These are phyloP conservation scores for Cladophialophora yegresii DNA, from an alignment of 2,329 filamentous ascomycete species.

Conservation along the genomic window DNA sequence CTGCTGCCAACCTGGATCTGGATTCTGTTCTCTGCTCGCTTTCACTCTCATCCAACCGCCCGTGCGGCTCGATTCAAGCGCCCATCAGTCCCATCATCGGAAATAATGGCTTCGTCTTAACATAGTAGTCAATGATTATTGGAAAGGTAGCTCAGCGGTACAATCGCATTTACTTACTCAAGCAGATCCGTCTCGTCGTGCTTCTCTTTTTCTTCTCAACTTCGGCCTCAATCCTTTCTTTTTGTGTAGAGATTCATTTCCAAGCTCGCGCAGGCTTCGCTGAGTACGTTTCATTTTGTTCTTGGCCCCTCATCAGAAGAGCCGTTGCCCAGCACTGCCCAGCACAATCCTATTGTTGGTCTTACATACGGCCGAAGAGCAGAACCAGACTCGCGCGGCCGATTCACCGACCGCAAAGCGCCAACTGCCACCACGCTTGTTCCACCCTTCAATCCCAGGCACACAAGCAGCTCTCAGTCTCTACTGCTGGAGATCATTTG, in stretches of 20 bases:
- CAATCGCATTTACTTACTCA: constrained; percentile 18
- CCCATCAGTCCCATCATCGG: constrained; percentile 23
- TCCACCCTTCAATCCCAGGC: constrained; percentile 16
- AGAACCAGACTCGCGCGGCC: constrained; percentile 18
- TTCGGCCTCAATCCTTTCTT: constrained; percentile 19
- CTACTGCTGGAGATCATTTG: constrained; percentile 14
- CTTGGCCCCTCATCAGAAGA: constrained; percentile 14
- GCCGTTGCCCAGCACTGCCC: constrained; percentile 18
- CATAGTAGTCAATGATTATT: constrained; percentile 8
- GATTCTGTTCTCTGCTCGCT: neutral
- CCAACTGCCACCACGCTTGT: constrained; percentile 31
- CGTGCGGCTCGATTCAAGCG: constrained; percentile 25
- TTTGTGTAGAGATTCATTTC: constrained; percentile 16
- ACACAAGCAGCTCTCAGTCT: constrained; percentile 11
- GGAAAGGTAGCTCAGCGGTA: constrained; percentile 3
- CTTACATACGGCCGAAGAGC: constrained; percentile 13
- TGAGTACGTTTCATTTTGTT: constrained; percentile 27
- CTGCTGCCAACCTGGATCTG: constrained; percentile 8
- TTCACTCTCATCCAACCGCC: constrained; percentile 21
- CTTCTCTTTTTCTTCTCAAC: constrained; percentile 17
- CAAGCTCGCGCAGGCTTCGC: constrained; percentile 37
- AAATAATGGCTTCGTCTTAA: constrained; percentile 15
- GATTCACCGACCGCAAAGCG: constrained; percentile 30
- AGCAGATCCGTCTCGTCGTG: neutral
- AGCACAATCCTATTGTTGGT: constrained; percentile 1